These are phyloP conservation scores for Pascua guehoae DNA, from an alignment of 1,284 basidiomycete species.

Conservation along the genomic window DNA sequence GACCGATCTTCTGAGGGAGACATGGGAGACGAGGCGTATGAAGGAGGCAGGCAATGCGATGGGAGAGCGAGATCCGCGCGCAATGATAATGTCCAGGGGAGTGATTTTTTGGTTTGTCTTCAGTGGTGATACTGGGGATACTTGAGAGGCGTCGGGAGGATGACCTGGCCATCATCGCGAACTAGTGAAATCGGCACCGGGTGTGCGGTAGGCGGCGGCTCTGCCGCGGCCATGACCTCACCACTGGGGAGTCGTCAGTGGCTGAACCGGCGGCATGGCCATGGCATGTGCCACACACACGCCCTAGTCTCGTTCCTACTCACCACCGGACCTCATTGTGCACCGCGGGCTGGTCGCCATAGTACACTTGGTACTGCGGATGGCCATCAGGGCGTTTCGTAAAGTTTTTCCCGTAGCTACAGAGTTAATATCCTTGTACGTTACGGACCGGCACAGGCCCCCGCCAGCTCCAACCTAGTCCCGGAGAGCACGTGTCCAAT, in stretches of 20 bases:
- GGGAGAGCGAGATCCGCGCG: not conserved
- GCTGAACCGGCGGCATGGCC: not conserved
- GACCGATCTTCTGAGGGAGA: not conserved
- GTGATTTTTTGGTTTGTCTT: not conserved
- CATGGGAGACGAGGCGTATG: not conserved
- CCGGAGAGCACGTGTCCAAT: too few species aligned
- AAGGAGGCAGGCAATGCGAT: not conserved
- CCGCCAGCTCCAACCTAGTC: not conserved
- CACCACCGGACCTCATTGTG: slow-evolving; percentile 84
- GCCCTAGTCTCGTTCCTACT: slow-evolving; percentile 34
- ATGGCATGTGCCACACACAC: not conserved
- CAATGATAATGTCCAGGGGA: not conserved
- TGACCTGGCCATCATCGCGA: slow-evolving; percentile 74
- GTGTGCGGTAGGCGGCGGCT: slow-evolving; percentile 48
- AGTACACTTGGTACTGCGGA: slow-evolving; percentile 60
- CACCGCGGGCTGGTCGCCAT: slow-evolving; percentile 78
- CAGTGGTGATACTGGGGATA: slow-evolving; percentile 56
- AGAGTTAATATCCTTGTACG: slow-evolving; percentile 33
- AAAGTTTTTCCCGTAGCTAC: slow-evolving; percentile 87
- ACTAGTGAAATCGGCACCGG: slow-evolving; percentile 74
- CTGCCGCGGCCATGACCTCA: slow-evolving; percentile 57
- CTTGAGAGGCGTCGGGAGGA: slow-evolving; percentile 81
- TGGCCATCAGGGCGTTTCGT: slow-evolving; percentile 67
- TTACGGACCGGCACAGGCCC: not conserved
- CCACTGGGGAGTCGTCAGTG: slow-evolving; percentile 14